These are phyloP conservation scores for Zalaria sp. DNA, from an alignment of 2,329 filamentous ascomycete species.

Conservation along the genomic window DNA sequence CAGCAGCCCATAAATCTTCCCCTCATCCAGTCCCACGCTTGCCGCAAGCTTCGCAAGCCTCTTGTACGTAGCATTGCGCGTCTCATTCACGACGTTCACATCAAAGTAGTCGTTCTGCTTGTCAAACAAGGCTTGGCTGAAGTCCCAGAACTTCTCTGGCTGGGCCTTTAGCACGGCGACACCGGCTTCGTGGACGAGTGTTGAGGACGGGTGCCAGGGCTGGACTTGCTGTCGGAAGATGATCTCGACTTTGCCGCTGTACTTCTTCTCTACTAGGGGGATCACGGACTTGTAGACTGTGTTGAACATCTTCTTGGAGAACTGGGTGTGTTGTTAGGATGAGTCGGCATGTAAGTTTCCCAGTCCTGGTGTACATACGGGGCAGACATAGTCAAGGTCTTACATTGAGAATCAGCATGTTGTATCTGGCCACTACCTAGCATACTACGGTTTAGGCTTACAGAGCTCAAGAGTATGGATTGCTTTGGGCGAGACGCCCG, in stretches of 20 bases:
- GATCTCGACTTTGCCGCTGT: slow-evolving; percentile 49
- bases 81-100: slow-evolving; percentile 68
- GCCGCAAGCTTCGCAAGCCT: slow-evolving; percentile 63
- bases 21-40: slow-evolving; percentile 55
- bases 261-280: slow-evolving; percentile 49
- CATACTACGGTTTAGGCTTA: slow-evolving; percentile 13
- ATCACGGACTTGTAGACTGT: slow-evolving; percentile 52
- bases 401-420: background rate
- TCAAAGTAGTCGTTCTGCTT: slow-evolving; percentile 73
- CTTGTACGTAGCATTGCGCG: slow-evolving; percentile 69
- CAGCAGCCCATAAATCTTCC: slow-evolving; percentile 54
- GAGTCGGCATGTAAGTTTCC: slow-evolving; percentile 1
- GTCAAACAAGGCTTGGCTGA: slow-evolving; percentile 54
- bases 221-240: slow-evolving; percentile 88
- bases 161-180: slow-evolving; percentile 62
- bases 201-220: slow-evolving; percentile 79
- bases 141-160: slow-evolving; percentile 65
- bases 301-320: slow-evolving; percentile 60
- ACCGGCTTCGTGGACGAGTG: slow-evolving; percentile 61
- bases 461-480: slow-evolving; percentile 41
- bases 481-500: slow-evolving; percentile 25
- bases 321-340: slow-evolving; percentile 20
- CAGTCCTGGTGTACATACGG: slow-evolving; percentile 24
- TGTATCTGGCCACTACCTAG: background rate
- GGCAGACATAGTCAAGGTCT: slow-evolving; percentile 86